Percentiles rank a stretch among this genome's conserved stretches.
phyloP scores from a whole-genome alignment of 2,329 filamentous ascomycete species.

The Sclerotinia sclerotiorum region DNA sequence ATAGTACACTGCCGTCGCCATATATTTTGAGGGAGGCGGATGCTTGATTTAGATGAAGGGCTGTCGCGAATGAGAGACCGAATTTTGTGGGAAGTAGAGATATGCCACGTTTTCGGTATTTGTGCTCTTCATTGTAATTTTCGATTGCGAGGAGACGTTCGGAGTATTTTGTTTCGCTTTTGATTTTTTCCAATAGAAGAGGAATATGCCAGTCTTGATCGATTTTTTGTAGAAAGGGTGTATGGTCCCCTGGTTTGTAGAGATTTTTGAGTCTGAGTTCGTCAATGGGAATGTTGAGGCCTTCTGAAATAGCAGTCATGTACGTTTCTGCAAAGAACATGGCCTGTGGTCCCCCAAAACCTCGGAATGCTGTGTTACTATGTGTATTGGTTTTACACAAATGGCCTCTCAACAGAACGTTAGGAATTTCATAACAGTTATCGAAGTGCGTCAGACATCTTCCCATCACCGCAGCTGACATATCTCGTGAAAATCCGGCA shows the following conservation, averaged over 20 bases:
- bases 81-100: slow-evolving; percentile 84
- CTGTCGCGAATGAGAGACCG: slow-evolving; percentile 86
- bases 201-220: slow-evolving; percentile 86
- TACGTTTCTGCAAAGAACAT: slow-evolving; percentile 89
- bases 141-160: slow-evolving; percentile 65
- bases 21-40: slow-evolving; percentile 94
- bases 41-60: slow-evolving; percentile 91
- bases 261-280: slow-evolving; percentile 80
- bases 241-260: slow-evolving; percentile 72
- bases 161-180: slow-evolving; percentile 70
- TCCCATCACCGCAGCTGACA: slow-evolving; percentile 72
- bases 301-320: slow-evolving; percentile 87
- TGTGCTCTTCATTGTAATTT: slow-evolving; percentile 78
- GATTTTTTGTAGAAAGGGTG: slow-evolving; percentile 85
- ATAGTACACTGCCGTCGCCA: slow-evolving; percentile 85
- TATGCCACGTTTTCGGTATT: slow-evolving; percentile 88
- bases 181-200: slow-evolving; percentile 84
- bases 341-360: slow-evolving; percentile 91
- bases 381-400: slow-evolving; percentile 87
- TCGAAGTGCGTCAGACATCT: slow-evolving; percentile 81
- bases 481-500: slow-evolving; percentile 72
- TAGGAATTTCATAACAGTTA: slow-evolving; percentile 83
- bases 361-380: slow-evolving; percentile 86
- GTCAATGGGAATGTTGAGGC: slow-evolving; percentile 77
- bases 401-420: slow-evolving; percentile 76